These are phyloP conservation scores for Aureobasidium sp. DNA, from an alignment of 2,329 filamentous ascomycete genomes.

Conservation along the genomic window DNA sequence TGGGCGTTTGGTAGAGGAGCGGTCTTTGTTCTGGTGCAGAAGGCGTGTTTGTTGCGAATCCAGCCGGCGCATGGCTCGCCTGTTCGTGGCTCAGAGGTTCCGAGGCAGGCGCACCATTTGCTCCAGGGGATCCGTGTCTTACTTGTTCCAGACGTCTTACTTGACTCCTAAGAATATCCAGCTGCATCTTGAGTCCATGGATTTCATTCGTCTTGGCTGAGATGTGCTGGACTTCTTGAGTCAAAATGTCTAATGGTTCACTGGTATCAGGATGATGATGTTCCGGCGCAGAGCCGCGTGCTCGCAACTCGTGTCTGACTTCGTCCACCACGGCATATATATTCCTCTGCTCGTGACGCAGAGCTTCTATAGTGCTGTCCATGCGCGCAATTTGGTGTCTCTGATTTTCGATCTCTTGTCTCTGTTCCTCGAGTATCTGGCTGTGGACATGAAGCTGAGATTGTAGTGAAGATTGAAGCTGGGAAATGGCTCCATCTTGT, in stretches of 20 bases:
- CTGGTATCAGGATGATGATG: slow-evolving; percentile 22
- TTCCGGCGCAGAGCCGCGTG: slow-evolving; percentile 15
- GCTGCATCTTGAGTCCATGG: slow-evolving; percentile 37
- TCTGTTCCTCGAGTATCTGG: slow-evolving; percentile 30
- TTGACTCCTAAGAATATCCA: slow-evolving; percentile 41
- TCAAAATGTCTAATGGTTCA: slow-evolving; percentile 36
- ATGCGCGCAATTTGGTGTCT: slow-evolving; percentile 32
- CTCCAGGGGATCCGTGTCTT: slow-evolving; percentile 13
- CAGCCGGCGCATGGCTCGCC: not conserved
- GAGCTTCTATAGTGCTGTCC: slow-evolving; percentile 29
- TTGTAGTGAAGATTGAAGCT: slow-evolving; percentile 33
- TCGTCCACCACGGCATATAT: slow-evolving; percentile 28
- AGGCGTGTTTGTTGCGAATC: not conserved
- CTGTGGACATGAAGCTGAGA: slow-evolving; percentile 41
- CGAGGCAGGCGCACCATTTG: slow-evolving; percentile 19
- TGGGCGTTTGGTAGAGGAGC: not conserved
- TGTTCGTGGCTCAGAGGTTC: slow-evolving; percentile 15
- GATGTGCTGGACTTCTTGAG: slow-evolving; percentile 31
- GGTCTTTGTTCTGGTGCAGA: slow-evolving; percentile 1
- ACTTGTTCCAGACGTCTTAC: slow-evolving; percentile 27
- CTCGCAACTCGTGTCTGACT: slow-evolving; percentile 28
- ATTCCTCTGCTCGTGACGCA: slow-evolving; percentile 32
- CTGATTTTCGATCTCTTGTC: slow-evolving; percentile 31
- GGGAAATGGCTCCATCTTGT: slow-evolving; percentile 30
- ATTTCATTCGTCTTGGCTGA: slow-evolving; percentile 38